phyloP scores from a whole-genome alignment of 345 rosid species.

The Citrus unshiu region DNA sequence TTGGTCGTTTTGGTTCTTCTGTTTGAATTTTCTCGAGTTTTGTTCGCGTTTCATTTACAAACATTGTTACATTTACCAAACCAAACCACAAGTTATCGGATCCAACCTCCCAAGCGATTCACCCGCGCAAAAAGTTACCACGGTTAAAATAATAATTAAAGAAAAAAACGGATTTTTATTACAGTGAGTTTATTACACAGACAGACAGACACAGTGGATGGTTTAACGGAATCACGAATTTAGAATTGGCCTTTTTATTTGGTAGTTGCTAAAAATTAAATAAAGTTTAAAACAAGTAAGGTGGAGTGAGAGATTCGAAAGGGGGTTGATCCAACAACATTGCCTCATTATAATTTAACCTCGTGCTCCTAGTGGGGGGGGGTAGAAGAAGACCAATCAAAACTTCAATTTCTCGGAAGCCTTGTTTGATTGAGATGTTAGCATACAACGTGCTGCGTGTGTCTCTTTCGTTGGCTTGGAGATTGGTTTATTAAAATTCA shows the following conservation, averaged over 20 bases:
- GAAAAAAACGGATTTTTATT: no score
- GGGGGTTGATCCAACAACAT: no score
- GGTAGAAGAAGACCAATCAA: not conserved
- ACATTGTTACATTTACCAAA: not conserved
- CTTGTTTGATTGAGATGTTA: not conserved
- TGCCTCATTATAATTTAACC: no score
- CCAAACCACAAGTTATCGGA: not conserved
- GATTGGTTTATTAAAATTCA: no score
- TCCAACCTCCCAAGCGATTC: not conserved
- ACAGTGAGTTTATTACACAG: not conserved
- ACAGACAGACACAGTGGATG: not conserved
- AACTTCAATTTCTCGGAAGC: not conserved
- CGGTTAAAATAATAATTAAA: not conserved
- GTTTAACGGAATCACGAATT: not conserved
- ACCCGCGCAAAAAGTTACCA: not conserved
- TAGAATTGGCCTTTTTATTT: not conserved
- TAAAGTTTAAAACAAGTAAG: not conserved
- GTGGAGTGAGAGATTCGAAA: not conserved
- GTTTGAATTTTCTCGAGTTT: not conserved
- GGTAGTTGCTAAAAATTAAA: no score
- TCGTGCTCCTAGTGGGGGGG: no score
- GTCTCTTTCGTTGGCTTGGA: not conserved
- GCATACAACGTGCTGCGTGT: slow-evolving; percentile 7
- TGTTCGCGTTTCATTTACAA: not conserved
- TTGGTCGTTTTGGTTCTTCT: not conserved